phyloP scores from a whole-genome alignment of 768 basidiomycete species.

The Lactifluus pinguis region DNA sequence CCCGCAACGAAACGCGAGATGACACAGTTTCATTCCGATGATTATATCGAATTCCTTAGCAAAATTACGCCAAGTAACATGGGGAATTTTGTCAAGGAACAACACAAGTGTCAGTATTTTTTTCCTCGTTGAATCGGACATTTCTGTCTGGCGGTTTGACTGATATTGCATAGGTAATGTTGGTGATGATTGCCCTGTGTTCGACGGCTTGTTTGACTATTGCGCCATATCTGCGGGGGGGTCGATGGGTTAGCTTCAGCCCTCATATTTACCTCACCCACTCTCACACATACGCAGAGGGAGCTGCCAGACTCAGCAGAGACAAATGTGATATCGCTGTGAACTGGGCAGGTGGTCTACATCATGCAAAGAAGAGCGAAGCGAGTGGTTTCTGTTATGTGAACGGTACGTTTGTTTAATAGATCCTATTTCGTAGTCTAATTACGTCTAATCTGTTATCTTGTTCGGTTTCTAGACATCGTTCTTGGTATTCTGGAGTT shows the following conservation, averaged over 20 bases:
- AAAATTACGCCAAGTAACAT: conserved; percentile 93
- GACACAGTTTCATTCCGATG: conserved; percentile 99
- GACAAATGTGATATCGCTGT: conserved; percentile 99
- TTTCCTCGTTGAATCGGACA: background rate
- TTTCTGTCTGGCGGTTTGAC: background rate
- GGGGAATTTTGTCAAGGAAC: conserved; percentile 87
- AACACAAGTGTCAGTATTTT: conserved; percentile 77
- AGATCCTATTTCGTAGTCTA: background rate
- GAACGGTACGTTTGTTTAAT: conserved; percentile 52
- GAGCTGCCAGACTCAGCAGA: conserved; percentile 86
- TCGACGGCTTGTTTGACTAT: conserved; percentile 97
- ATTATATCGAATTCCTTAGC: conserved; percentile 95
- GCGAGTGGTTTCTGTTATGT: conserved; percentile 99
- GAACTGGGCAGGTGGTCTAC: conserved; percentile 98
- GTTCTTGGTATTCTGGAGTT: conserved; percentile 95
- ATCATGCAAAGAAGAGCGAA: conserved; percentile 99
- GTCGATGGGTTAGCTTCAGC: conserved; percentile 77
- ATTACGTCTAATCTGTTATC: background rate
- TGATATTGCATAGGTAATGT: conserved; percentile 65
- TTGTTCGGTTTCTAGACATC: conserved; percentile 52
- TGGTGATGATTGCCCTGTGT: conserved; percentile 97
- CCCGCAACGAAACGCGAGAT: conserved; percentile 99
- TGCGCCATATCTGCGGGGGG: conserved; percentile 99
- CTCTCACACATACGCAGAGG: conserved; percentile 49
- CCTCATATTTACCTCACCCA: background rate